phyloP scores from a whole-genome alignment of 768 basidiomycete species.

The Phaeotremella skinneri region DNA sequence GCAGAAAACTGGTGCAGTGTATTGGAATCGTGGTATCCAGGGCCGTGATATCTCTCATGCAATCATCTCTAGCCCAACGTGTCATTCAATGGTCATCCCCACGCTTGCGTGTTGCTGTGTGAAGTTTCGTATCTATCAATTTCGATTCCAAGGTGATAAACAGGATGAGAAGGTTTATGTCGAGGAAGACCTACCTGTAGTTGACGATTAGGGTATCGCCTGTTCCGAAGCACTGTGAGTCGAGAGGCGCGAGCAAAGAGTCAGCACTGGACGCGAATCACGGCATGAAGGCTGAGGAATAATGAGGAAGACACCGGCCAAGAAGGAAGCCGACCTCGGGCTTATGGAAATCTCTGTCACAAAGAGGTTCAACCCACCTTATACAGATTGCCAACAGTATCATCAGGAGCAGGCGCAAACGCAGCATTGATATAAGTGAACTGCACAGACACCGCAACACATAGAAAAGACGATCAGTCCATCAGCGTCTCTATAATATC shows the following conservation, averaged over 20 bases:
- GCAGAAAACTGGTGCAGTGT: neutral
- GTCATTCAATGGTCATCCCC: no score
- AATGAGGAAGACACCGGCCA: neutral
- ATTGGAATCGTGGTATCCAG: neutral
- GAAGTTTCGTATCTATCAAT: neutral
- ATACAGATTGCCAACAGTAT: conserved; percentile 73
- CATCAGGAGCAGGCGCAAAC: conserved; percentile 79
- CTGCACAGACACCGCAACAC: conserved; percentile 17
- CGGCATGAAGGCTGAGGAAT: neutral
- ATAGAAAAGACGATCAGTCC: neutral
- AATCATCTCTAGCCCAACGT: neutral
- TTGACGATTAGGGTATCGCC: conserved; percentile 89
- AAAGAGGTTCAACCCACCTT: conserved; percentile 62
- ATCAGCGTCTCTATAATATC: neutral
- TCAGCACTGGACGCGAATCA: neutral
- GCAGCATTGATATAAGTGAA: conserved; percentile 66
- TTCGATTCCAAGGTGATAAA: conserved; percentile 4
- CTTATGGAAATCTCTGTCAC: no score
- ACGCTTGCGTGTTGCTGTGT: conserved; percentile 63
- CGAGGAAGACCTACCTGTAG: conserved; percentile 64
- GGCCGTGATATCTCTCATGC: no score
- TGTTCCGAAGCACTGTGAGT: conserved; percentile 73
- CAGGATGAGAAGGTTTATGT: neutral
- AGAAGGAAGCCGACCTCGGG: no score
- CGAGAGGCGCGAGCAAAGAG: neutral